Percentiles rank a stretch among this genome's conserved stretches.
phyloP scores from a whole-genome alignment of 164 flowering plant species.

The Cinnamomum chago region DNA sequence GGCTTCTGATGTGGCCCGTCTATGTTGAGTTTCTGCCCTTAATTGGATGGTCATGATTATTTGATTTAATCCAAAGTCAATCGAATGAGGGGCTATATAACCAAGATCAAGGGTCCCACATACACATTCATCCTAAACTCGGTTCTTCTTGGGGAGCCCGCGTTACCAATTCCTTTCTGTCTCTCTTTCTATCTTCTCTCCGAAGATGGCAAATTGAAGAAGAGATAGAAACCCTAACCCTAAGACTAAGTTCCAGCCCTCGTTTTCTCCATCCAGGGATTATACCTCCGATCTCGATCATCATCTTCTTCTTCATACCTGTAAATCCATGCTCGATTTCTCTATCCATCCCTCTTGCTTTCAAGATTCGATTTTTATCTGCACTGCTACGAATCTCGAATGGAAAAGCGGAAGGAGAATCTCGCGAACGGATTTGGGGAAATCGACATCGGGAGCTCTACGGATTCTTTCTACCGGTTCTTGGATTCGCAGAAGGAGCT shows the following conservation, averaged over 20 bases:
- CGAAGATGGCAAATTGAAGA: not conserved
- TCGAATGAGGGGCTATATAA: too few species aligned
- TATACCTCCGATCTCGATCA: not conserved
- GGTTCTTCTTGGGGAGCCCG: too few species aligned
- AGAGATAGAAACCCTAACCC: not conserved
- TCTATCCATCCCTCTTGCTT: not conserved
- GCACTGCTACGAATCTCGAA: slow-evolving; percentile 6
- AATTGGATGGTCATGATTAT: too few species aligned
- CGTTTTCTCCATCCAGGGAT: not conserved
- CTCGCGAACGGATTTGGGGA: slow-evolving; percentile 22
- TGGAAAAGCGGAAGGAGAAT: slow-evolving; percentile 43
- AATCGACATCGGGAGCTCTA: slow-evolving; percentile 41
- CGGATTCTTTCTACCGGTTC: slow-evolving; percentile 45
- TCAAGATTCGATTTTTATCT: not conserved
- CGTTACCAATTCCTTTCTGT: not conserved
- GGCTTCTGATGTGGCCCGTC: too few species aligned
- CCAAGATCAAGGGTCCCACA: too few species aligned
- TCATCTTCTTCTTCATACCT: not conserved
- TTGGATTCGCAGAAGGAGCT: slow-evolving; percentile 69
- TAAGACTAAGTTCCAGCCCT: not conserved
- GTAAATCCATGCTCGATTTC: slow-evolving; percentile 3
- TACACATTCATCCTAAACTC: too few species aligned
- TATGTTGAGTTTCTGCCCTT: too few species aligned
- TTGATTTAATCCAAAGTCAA: too few species aligned
- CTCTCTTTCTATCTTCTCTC: not conserved